phyloP scores from a whole-genome alignment of 257 asterid species.

The Haberlea rhodopensis region DNA sequence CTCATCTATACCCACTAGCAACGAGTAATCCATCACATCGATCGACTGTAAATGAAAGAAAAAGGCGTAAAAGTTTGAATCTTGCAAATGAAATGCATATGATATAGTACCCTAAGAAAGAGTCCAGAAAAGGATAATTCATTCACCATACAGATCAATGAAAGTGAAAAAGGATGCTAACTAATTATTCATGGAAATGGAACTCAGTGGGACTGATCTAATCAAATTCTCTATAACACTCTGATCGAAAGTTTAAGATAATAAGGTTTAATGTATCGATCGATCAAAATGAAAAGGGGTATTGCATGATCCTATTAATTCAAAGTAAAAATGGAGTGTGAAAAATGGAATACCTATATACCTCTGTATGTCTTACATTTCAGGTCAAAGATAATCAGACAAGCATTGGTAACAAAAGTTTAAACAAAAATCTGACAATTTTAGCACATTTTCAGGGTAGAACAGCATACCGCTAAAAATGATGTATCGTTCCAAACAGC shows the following conservation, averaged over 20 bases:
- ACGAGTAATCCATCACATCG: slow-evolving; percentile 94
- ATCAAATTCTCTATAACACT: too few species aligned
- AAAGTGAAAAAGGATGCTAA: too few species aligned
- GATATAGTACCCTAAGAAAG: not conserved
- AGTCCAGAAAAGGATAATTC: not conserved
- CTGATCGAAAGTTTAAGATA: too few species aligned
- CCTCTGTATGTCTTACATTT: too few species aligned
- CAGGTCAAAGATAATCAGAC: not conserved
- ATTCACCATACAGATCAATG: not conserved
- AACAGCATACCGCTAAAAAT: slow-evolving; percentile 71
- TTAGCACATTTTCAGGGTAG: not conserved
- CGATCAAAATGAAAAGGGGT: too few species aligned
- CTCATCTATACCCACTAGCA: slow-evolving; percentile 91
- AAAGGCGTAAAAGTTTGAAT: not conserved
- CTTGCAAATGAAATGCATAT: not conserved
- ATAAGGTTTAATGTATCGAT: too few species aligned
- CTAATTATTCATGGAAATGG: not conserved
- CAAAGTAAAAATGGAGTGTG: too few species aligned
- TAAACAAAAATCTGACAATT: not conserved
- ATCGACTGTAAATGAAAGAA: slow-evolving; percentile 53
- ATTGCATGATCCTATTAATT: too few species aligned
- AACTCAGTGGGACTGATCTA: too few species aligned
- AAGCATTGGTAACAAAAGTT: not conserved
- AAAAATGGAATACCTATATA: too few species aligned
- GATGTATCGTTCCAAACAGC: slow-evolving; percentile 97